Base-by-base conservation (phyloP, 108 stramenopile species). In the Parietichytrium sp. region DNA sequence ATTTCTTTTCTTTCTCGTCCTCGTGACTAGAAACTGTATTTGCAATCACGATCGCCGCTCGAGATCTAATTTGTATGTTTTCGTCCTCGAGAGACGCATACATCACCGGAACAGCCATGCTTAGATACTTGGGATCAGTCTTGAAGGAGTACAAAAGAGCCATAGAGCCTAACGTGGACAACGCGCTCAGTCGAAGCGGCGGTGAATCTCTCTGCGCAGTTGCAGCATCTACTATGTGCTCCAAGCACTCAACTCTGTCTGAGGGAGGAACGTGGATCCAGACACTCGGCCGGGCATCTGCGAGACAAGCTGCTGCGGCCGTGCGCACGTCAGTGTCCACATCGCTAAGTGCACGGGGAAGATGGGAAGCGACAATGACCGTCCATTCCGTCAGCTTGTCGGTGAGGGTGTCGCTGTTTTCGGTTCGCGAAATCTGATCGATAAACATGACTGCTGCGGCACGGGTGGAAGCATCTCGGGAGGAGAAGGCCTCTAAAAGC, bases 301-400 rank as follows among this genome's bases (percentile, higher is more conserved):
- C 36, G 13, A 72, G 38, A 25, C 61, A 72, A 20, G 45, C 61
- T 6, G 61, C 61, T 1, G 61, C 61, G 42, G 38, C 36, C 23
- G 38, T 72, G 61, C 61, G 61, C 29, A 72, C 61, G 45, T 72
- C 61, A 6, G 3, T 33, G 25, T 72, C 61, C 15, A 42, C n/a
- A 25, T 72, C 61, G n/a, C 61, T 33, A 31, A 72, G 33, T 27
- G 61, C 61, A 25, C 61, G 61, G 20, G 61, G 61, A n/a, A 72
- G 20, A 25, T 72, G 61, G n/a, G 45, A 10, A 2, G 61, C 36
- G 61, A 72, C n/a, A 72, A 72, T 38, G 23, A 45, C 61, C 23
- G 36, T 72, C 61, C 61, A 72, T 47, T 42, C 61, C 10, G 33
- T 25, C 3, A 72, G 61, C 8, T 7, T 42, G 20, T 33, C 29